Evolutionary conservation across 768 basidiomycete genomes (phyloP), one percentile per base, ranked within the genome.

Genomic region (Leccinum variicolor): DNA sequence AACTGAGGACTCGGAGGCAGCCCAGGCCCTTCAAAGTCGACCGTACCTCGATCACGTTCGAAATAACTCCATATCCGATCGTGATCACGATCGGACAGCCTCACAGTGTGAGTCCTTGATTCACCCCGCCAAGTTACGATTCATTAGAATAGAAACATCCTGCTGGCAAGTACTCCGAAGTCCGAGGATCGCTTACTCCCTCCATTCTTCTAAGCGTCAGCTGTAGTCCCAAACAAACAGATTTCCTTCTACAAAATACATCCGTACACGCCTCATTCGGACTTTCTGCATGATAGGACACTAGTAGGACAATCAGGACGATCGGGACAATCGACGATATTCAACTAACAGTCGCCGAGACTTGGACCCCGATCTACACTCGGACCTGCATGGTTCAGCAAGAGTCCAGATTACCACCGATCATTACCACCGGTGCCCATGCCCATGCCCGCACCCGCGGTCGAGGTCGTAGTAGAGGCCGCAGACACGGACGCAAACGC

Each of bases 361-460:
- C 19, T 19, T 4, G n/a, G 49, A n/a, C 4, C n/a, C 26, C 34
- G n/a, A 55, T 39, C 15, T 2, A 13, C 19, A 14, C 31, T 9
- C 4, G 19, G 28, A 33, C 26, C 33, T 26, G 0, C 34, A n/a
- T n/a, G 36, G 15, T 39, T 7, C 39, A 39, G 39, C 39, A 26
- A 48, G 23, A 19, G 33, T n/a, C 2, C 21, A 52, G 33, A 13
- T 15, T 53, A 64, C 60, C 56, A 56, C 7, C n/a, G 28, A 14
- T 34, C 41, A 13, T 19, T 25, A 2, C 6, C 17, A 9, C n/a
- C 17, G 3, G 31, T 3, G 6, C 39, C 39, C 39, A 41, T n/a
- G 2, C 54, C 56, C 28, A 19, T 49, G 2, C 53, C 48, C 9
- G 23, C 43, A 10, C 39, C 39, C 10, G n/a, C 10, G n/a, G n/a